These are phyloP conservation scores for Fusarium globosum DNA, from an alignment of 2,329 filamentous ascomycete genomes.

Conservation along the genomic window DNA sequence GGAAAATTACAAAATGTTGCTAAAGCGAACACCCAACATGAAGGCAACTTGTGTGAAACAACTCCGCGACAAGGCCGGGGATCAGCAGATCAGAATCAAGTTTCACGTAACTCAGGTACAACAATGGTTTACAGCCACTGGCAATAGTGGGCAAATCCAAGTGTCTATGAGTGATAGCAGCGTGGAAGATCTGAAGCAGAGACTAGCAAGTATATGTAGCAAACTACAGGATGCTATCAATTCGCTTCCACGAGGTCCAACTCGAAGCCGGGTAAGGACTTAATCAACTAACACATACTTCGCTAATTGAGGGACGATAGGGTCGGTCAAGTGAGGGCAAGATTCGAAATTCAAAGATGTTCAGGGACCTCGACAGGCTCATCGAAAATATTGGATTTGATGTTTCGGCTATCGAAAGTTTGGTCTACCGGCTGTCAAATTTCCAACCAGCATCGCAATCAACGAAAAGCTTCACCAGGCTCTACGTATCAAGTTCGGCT, in stretches of 20 bases:
- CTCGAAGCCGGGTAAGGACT: neutral
- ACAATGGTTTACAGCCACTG: neutral
- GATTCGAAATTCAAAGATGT: neutral
- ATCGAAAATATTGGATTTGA: neutral
- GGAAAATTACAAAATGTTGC: neutral
- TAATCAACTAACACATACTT: too few relatives aligned
- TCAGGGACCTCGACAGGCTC: neutral
- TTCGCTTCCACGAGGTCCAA: neutral
- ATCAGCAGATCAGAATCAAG: neutral
- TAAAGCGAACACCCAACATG: neutral
- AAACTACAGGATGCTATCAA: neutral
- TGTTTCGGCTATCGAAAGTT: neutral
- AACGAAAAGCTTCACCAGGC: neutral
- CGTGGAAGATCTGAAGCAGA: neutral
- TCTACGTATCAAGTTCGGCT: neutral
- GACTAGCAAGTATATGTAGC: neutral
- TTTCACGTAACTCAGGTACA: neutral
- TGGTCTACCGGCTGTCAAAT: neutral
- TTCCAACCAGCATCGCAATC: neutral
- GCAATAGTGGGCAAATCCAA: neutral
- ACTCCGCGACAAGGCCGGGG: neutral
- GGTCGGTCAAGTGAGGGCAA: neutral
- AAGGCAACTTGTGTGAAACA: neutral
- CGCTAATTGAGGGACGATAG: neutral
- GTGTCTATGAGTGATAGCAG: neutral